A percentile compares a stretch with the other conserved stretches of the same genome.
Evolutionary conservation across 106 monocot species (phyloP).

Genomic region (Dendrobium catenatum): DNA sequence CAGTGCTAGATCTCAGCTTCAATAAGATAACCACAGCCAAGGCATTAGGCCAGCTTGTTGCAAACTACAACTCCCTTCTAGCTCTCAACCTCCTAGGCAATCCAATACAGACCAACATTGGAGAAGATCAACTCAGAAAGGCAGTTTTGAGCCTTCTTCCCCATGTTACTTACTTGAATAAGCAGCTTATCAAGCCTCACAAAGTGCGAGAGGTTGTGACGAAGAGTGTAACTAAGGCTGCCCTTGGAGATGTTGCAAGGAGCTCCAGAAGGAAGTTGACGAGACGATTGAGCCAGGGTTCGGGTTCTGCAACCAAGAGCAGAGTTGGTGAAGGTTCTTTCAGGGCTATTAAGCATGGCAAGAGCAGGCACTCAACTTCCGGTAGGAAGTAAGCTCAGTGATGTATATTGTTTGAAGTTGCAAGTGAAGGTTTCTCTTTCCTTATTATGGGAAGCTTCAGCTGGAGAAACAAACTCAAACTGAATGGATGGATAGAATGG

Average conservation of each 20-base stretch:
- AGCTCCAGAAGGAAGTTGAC: slow-evolving; percentile 15
- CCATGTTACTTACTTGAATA: slow-evolving; percentile 64
- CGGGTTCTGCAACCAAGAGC: slow-evolving; percentile 10
- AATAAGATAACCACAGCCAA: slow-evolving; percentile 79
- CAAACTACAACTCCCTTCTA: slow-evolving; percentile 76
- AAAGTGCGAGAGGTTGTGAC: slow-evolving; percentile 46
- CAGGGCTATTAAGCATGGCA: slow-evolving; percentile 18
- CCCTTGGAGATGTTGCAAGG: slow-evolving; percentile 38
- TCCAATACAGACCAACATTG: slow-evolving; percentile 74
- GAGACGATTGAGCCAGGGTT: slow-evolving; percentile 14
- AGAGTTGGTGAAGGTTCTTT: slow-evolving; percentile 11
- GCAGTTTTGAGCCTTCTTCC: slow-evolving; percentile 60
- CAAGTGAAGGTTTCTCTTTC: background rate
- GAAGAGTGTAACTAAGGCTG: slow-evolving; percentile 67
- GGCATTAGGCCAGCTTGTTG: slow-evolving; percentile 83
- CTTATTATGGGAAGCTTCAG: background rate
- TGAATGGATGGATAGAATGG: background rate
- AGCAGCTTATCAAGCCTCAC: slow-evolving; percentile 67
- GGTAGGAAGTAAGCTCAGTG: slow-evolving; percentile 13
- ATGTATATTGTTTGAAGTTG: background rate
- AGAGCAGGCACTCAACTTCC: slow-evolving; percentile 1
- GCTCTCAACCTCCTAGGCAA: slow-evolving; percentile 85
- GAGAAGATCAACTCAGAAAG: slow-evolving; percentile 80
- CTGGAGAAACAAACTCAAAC: background rate
- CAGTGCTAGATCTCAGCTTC: slow-evolving; percentile 48